A percentile compares a stretch with the other conserved stretches of the same genome.
phyloP scores from a whole-genome alignment of 306 rosid genomes.

The Hippophae tibetana region DNA sequence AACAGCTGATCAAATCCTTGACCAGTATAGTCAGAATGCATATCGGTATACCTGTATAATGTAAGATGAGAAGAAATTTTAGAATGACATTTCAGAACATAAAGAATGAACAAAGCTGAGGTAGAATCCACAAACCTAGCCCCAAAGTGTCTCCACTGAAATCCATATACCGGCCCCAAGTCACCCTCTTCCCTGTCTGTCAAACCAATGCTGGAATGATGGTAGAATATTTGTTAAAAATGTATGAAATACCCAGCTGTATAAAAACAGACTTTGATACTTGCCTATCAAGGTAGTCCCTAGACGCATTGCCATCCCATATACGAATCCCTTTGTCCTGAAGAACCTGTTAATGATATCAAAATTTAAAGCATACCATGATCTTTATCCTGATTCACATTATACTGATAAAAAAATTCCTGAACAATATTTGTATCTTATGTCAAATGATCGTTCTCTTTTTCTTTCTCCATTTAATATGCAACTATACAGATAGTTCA shows the following conservation, averaged over 20 bases:
- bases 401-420: conserved; percentile 10
- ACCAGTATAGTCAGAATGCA: conserved; percentile 82
- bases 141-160: conserved; percentile 98
- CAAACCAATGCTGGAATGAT: conserved; percentile 62
- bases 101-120: conserved; percentile 2
- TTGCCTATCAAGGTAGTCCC: conserved; percentile 93
- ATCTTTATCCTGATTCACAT: conserved; percentile 7
- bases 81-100: conserved; percentile 2
- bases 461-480: not conserved
- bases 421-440: conserved; percentile 5
- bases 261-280: conserved; percentile 20
- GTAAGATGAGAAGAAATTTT: conserved; percentile 3
- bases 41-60: conserved; percentile 68
- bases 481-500: not conserved
- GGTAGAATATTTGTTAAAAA: conserved; percentile 22
- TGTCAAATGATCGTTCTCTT: not conserved
- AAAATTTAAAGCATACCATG: conserved; percentile 9
- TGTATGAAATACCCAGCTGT: conserved; percentile 7
- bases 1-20: conserved; percentile 90
- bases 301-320: conserved; percentile 96
- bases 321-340: conserved; percentile 82
- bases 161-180: conserved; percentile 95
- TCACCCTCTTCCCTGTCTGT: conserved; percentile 83
- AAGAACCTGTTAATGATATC: conserved; percentile 51
- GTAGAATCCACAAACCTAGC: conserved; percentile 59